Percentiles rank a stretch among this genome's conserved stretches.
Conservation (phyloP, 345 rosid genomes). For the Ceriops decandra region DNA sequence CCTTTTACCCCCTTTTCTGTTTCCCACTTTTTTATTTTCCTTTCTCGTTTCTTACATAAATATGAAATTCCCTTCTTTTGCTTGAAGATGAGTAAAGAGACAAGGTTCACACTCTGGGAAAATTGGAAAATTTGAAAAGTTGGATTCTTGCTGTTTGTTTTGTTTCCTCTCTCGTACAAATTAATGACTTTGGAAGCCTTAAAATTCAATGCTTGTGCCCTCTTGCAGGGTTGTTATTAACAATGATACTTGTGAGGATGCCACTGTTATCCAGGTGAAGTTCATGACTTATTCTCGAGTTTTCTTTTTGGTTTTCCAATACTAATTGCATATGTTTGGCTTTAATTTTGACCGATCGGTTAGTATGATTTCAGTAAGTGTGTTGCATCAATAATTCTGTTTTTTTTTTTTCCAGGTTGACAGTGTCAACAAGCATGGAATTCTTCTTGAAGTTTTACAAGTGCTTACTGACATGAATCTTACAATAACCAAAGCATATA, state of each 20-base stretch:
- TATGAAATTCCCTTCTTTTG: conserved; percentile 2
- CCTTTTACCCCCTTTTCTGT: not conserved
- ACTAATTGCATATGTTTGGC: not conserved
- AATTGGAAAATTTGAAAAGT: conserved; percentile 13
- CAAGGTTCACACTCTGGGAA: conserved; percentile 14
- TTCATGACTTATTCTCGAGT: too few relatives aligned
- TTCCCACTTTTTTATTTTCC: not conserved
- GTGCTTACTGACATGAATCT: conserved; percentile 85
- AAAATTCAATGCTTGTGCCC: conserved; percentile 13
- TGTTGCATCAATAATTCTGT: not conserved
- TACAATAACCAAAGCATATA: conserved; percentile 75
- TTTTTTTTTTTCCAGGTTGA: conserved; percentile 52
- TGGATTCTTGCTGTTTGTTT: not conserved
- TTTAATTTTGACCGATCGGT: not conserved
- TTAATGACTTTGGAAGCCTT: conserved; percentile 1
- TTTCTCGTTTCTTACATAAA: not conserved
- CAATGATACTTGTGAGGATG: conserved; percentile 58
- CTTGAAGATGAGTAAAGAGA: conserved; percentile 2
- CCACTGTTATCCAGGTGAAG: conserved; percentile 69
- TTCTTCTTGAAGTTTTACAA: conserved; percentile 84
- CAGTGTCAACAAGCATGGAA: conserved; percentile 77
- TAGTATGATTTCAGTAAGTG: not conserved
- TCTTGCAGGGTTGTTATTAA: conserved; percentile 73
- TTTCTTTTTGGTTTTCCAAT: not conserved
- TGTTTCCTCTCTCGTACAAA: not conserved